Percentiles rank a stretch among this genome's conserved stretches.
Evolutionary conservation across 805 yeast genomes (phyloP).

Genomic region (Wickerhamiella bombiphila): DNA sequence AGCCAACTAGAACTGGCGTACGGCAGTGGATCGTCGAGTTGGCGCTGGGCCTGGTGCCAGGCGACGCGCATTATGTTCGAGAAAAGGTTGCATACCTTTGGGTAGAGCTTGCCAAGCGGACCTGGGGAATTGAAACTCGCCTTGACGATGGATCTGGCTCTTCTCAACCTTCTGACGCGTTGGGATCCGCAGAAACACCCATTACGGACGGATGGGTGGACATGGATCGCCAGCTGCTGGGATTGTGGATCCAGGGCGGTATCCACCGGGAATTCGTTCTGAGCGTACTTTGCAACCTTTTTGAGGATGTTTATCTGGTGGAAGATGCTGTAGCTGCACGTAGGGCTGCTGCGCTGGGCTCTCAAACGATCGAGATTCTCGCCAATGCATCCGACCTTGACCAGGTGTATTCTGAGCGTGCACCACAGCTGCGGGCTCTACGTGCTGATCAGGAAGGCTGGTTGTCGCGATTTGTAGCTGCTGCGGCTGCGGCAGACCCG

Average conservation of each 20-base stretch:
- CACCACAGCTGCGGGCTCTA: slow-evolving; percentile 40
- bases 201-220: slow-evolving; percentile 61
- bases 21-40: slow-evolving; percentile 78
- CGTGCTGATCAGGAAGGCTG: slow-evolving; percentile 71
- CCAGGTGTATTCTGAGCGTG: slow-evolving; percentile 49
- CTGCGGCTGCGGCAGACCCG: slow-evolving; percentile 3
- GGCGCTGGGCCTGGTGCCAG: slow-evolving; percentile 38
- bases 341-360: slow-evolving; percentile 60
- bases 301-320: slow-evolving; percentile 81
- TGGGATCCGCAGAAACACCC: slow-evolving; percentile 3
- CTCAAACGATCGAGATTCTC: slow-evolving; percentile 70
- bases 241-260: slow-evolving; percentile 52
- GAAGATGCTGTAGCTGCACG: slow-evolving; percentile 85
- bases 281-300: slow-evolving; percentile 66
- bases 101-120: slow-evolving; percentile 80
- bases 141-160: slow-evolving; percentile 4
- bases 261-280: slow-evolving; percentile 43
- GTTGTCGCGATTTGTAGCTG: slow-evolving; percentile 62
- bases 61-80: slow-evolving; percentile 77
- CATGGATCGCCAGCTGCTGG: slow-evolving; percentile 67
- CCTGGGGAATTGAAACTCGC: slow-evolving; percentile 55
- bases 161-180: neutral
- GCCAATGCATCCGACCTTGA: slow-evolving; percentile 55
- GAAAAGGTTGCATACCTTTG: slow-evolving; percentile 83
- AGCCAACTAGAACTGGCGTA: slow-evolving; percentile 47